phyloP scores from a whole-genome alignment of 345 rosid species.

The Pugionium cornutum region DNA sequence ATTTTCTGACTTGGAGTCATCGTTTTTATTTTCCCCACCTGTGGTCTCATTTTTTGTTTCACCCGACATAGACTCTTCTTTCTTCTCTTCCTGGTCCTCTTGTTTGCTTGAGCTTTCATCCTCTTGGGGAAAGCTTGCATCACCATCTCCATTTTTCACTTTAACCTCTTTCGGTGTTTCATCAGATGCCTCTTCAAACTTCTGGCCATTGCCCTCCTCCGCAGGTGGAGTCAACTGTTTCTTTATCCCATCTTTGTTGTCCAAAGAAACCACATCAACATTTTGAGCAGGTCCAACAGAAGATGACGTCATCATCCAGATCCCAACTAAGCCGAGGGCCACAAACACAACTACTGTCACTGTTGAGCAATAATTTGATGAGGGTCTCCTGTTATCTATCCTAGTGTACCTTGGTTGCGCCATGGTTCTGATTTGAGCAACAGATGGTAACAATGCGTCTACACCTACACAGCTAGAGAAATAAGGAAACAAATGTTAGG shows the following conservation, averaged over 20 bases:
- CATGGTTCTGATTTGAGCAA: constrained; percentile 44
- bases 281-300: constrained; percentile 63
- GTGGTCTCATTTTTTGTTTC: constrained; percentile 35
- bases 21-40: constrained; percentile 41
- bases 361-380: constrained; percentile 75
- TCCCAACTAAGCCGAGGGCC: constrained; percentile 87
- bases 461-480: constrained; percentile 27
- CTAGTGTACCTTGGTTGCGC: constrained; percentile 73
- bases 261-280: constrained; percentile 57
- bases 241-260: constrained; percentile 58
- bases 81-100: constrained; percentile 53
- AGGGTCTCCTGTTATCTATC: constrained; percentile 63
- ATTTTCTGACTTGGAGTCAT: constrained; percentile 40
- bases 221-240: constrained; percentile 44
- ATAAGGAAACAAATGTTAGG: constrained; percentile 9
- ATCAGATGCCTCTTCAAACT: constrained; percentile 41
- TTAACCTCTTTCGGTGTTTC: constrained; percentile 61
- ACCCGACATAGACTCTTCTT: constrained; percentile 47
- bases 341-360: constrained; percentile 81
- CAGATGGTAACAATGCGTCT: neutral
- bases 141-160: constrained; percentile 53
- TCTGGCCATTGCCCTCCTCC: constrained; percentile 39
- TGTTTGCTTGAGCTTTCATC: constrained; percentile 12
- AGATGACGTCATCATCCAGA: constrained; percentile 96
- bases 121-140: neutral